Base-by-base conservation (phyloP, 2,329 filamentous ascomycete species). In the Curvularia eragrostidis region DNA sequence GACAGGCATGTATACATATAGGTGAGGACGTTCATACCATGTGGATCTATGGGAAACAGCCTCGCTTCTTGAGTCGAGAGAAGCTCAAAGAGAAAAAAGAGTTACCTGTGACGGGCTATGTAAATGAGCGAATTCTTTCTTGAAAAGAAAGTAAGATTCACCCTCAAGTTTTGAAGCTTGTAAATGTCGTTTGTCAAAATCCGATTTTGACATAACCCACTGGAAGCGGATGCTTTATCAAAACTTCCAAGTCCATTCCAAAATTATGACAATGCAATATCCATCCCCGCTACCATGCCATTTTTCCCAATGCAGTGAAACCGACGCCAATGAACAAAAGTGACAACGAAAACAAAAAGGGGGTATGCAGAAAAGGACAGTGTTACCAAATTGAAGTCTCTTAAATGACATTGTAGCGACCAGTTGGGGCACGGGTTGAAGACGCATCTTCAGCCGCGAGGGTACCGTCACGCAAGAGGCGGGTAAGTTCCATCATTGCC, bases 401-500 rank as follows among this genome's bases (percentile, higher is more conserved):
- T 67, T 48, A 73, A 18, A 73, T 57, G 9, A 98, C 92, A 44
- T 87, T 96, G 75, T 98, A 99, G 69, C 93, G 86, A 57, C 91
- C 91, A 71, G 87, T 87, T 1, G 91, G 90, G 13, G 90, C 89
- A 62, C 93, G 85, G 58, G 87, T 89, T 73, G 95, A 90, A n/a
- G 90, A 89, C 13, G 63, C 56, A 69, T 97, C 93, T 24, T 90
- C 91, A 10, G 93, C 93, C 13, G 92, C 92, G 70, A 96, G 87
- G 0, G 93, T 97, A 12, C 91, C 95, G 78, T 98, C 95, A 74
- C 90, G 92, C 67, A 99, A 80, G 70, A 97, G 80, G 46, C 93
- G 86, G 73, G 93, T 94, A 64, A 99, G 83, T 79, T 98, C 93
- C 66, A 88, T 87, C 85, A 99, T 91, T 2, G 95, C 95, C 70